Evolutionary conservation across 2,329 filamentous ascomycete species (phyloP).

Genomic region (Fusarium globosum): DNA sequence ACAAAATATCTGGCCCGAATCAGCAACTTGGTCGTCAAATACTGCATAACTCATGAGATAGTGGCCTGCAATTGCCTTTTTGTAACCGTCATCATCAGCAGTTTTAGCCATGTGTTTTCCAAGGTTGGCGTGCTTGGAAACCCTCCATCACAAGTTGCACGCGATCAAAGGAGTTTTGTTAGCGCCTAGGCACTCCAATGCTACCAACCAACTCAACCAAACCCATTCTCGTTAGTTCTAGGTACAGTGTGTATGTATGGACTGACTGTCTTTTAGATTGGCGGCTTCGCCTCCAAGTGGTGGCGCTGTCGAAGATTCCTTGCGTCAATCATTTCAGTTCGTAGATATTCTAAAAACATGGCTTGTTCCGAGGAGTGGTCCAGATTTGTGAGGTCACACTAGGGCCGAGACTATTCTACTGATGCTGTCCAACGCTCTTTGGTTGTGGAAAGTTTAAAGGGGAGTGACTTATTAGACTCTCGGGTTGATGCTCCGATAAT

Average conservation of each 20-base stretch:
- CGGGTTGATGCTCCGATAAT: background rate
- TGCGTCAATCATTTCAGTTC: background rate
- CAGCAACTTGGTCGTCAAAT: background rate
- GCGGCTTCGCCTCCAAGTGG: constrained; percentile 15
- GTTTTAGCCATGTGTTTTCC: constrained; percentile 1
- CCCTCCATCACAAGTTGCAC: constrained; percentile 27
- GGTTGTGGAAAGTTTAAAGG: constrained; percentile 9
- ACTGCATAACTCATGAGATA: background rate
- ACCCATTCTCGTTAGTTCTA: constrained; percentile 7
- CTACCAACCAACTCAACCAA: background rate
- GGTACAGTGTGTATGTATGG: background rate
- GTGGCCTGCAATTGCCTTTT: background rate
- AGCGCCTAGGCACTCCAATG: constrained; percentile 25
- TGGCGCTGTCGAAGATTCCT: constrained; percentile 25
- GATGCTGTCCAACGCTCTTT: constrained; percentile 4
- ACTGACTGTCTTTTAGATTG: background rate
- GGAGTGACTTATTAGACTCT: background rate
- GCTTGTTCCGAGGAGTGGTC: background rate
- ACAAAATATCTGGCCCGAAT: background rate
- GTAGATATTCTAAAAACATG: background rate
- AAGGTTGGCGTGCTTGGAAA: constrained; percentile 12
- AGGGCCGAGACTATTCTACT: constrained; percentile 19
- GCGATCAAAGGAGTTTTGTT: constrained; percentile 34
- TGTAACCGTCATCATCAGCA: constrained; percentile 25
- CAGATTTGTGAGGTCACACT: constrained; percentile 5